These are phyloP conservation scores for Colletotrichum tamarilloi DNA, from an alignment of 2,329 filamentous ascomycete species.

Conservation along the genomic window DNA sequence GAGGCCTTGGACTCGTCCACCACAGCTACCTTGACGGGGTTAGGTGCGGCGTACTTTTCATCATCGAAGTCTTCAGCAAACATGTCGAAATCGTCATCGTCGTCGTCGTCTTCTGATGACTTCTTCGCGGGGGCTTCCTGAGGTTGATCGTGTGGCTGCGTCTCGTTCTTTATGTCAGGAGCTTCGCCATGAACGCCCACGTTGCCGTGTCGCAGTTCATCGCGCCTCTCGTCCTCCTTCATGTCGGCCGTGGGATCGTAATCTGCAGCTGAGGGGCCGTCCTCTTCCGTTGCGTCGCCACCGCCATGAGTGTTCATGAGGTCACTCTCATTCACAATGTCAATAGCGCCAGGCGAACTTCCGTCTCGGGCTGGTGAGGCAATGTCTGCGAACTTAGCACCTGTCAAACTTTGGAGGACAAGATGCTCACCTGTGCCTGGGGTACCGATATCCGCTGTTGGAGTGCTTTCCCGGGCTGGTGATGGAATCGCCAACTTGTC, in stretches of 20 bases:
- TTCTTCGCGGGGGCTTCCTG: conserved; percentile 45
- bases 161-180: conserved; percentile 37
- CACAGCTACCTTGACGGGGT: conserved; percentile 50
- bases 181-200: conserved; percentile 61
- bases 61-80: conserved; percentile 85
- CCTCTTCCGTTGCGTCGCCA: conserved; percentile 58
- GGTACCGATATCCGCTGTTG: conserved; percentile 51
- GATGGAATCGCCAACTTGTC: conserved; percentile 68
- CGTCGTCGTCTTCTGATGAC: conserved; percentile 61
- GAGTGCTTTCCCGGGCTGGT: conserved; percentile 59
- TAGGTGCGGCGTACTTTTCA: conserved; percentile 70
- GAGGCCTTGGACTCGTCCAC: conserved; percentile 61
- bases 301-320: conserved; percentile 71
- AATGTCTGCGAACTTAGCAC: conserved; percentile 46
- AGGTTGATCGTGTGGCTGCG: conserved; percentile 45
- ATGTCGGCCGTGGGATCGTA: conserved; percentile 92
- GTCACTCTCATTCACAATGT: conserved; percentile 74
- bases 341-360: conserved; percentile 68
- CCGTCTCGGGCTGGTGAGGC: conserved; percentile 60
- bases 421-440: conserved; percentile 58
- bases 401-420: background rate
- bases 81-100: conserved; percentile 85
- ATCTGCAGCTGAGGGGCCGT: conserved; percentile 90
- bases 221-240: conserved; percentile 81
- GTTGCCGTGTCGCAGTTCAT: conserved; percentile 72